Evolutionary conservation across 371 early-diverging fungal species (phyloP).

Genomic region (Mortierella sp.): DNA sequence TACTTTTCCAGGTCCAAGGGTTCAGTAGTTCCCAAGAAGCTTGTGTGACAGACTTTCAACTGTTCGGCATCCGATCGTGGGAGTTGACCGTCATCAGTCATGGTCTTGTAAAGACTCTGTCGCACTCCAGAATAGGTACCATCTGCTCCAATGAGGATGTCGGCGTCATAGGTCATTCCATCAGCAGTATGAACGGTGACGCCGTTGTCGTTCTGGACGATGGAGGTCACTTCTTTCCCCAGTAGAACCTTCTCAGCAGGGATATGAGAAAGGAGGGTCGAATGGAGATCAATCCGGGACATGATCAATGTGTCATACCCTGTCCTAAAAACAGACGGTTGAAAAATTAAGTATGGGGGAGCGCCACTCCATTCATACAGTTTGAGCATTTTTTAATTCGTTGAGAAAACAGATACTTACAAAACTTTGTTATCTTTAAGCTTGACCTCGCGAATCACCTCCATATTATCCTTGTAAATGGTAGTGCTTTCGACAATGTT

Average conservation of each 20-base stretch:
- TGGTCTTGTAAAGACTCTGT: slow-evolving; percentile 4
- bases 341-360: too few species aligned
- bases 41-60: slow-evolving; percentile 8
- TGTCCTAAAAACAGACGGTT: slow-evolving; percentile 7
- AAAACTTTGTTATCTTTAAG: slow-evolving; percentile 15
- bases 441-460: slow-evolving; percentile 25
- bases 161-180: slow-evolving; percentile 7
- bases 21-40: slow-evolving; percentile 10
- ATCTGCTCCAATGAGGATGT: slow-evolving; percentile 33
- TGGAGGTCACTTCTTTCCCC: slow-evolving; percentile 19
- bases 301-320: slow-evolving; percentile 8
- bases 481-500: slow-evolving; percentile 16
- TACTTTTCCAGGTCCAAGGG: slow-evolving; percentile 21
- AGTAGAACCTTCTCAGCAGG: slow-evolving; percentile 18
- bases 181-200: slow-evolving; percentile 20
- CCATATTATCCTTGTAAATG: slow-evolving; percentile 29
- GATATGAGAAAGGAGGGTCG: slow-evolving; percentile 9
- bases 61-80: slow-evolving; percentile 13
- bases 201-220: slow-evolving; percentile 12
- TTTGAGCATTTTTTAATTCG: not conserved
- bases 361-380: too few species aligned
- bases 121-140: slow-evolving; percentile 4
- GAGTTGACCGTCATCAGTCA: not conserved
- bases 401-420: slow-evolving; percentile 12
- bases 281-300: slow-evolving; percentile 6